Base-by-base conservation (phyloP, 2,329 filamentous ascomycete genomes). In the Diplodia mutila region DNA sequence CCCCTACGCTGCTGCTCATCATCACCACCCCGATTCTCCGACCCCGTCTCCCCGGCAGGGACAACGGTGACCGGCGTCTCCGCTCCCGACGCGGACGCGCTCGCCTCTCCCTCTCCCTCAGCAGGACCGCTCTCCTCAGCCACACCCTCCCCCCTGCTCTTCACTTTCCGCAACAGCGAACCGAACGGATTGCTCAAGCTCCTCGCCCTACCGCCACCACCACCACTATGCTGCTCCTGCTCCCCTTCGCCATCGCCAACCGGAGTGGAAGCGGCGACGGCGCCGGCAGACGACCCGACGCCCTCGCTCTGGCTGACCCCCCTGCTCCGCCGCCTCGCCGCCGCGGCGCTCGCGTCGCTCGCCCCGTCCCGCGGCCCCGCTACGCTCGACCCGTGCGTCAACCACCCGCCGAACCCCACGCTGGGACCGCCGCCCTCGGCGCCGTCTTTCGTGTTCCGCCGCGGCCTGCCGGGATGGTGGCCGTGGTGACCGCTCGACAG, bases 111-210 rank as follows among this genome's bases (percentile, higher is more conserved):
- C 42, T 59, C 25, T 57, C 37, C 55, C 21, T 34, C n/a, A 6
- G 3, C 27, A 6, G 3, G 1, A 8, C 29, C 29, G 29, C 29
- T 32, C 29, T 32, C 29, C n/a, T 42, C 66, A 16, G 16, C 37
- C 12, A 64, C 49, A 5, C 61, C 51, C 16, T 55, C 53, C 9
- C 37, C 32, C 25, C 66, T 46, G 32, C 55, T 27, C 66, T 21
- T 61, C 18, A 61, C 57, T 39, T 59, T 59, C 55, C 37, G 16
- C 55, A 59, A 29, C 37, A 42, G 8, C 55, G 55, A 65, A 11
- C 69, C 63, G 34, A 76, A 61, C 55, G 55, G 55, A n/a, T 59
- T 67, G 69, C 53, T 61, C 52, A 48, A 51, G 14, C 61, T 67
- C 61, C 54, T 69, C 61, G 12, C 46, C 21, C 27, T 66, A 32